Percentiles rank a stretch among this genome's conserved stretches.
Conservation (phyloP, 2,329 filamentous ascomycete species). For the Capronia epimyces region DNA sequence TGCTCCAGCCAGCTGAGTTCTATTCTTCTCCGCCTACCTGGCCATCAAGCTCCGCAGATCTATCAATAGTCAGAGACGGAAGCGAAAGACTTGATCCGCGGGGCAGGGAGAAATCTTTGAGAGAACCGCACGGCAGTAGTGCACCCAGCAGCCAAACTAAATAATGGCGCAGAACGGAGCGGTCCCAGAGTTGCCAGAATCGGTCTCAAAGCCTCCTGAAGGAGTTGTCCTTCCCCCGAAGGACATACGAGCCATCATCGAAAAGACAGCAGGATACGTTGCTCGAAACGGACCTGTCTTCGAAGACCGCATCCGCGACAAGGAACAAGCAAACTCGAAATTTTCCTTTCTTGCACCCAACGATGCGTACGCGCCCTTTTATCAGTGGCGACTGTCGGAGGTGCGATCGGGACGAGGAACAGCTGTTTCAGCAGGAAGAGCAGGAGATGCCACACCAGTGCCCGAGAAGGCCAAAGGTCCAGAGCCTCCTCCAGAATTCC, state of each 20-base stretch:
- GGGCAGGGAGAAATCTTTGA: neutral
- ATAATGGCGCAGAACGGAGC: constrained; percentile 38
- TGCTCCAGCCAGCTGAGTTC: neutral
- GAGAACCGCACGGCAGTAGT: neutral
- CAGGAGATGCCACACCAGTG: constrained; percentile 55
- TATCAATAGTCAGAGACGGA: constrained; percentile 4
- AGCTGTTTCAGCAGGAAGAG: constrained; percentile 67
- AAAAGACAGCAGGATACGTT: constrained; percentile 93
- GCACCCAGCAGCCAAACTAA: neutral
- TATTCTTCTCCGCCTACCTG: neutral
- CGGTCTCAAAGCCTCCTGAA: constrained; percentile 70
- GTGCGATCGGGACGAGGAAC: constrained; percentile 79
- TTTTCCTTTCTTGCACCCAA: constrained; percentile 77
- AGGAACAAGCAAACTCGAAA: constrained; percentile 78
- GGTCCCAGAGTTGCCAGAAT: constrained; percentile 41
- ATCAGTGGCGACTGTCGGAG: constrained; percentile 83
- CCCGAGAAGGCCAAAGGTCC: constrained; percentile 72
- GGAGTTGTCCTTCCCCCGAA: constrained; percentile 80
- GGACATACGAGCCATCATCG: constrained; percentile 77
- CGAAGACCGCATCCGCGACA: constrained; percentile 78
- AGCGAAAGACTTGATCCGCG: neutral
- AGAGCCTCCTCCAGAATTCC: constrained; percentile 76
- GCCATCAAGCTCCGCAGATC: neutral
- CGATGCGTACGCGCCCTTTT: constrained; percentile 84
- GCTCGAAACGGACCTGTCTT: constrained; percentile 62